These are phyloP conservation scores for Acacia melanoxylon DNA, from an alignment of 306 rosid species.

Conservation along the genomic window DNA sequence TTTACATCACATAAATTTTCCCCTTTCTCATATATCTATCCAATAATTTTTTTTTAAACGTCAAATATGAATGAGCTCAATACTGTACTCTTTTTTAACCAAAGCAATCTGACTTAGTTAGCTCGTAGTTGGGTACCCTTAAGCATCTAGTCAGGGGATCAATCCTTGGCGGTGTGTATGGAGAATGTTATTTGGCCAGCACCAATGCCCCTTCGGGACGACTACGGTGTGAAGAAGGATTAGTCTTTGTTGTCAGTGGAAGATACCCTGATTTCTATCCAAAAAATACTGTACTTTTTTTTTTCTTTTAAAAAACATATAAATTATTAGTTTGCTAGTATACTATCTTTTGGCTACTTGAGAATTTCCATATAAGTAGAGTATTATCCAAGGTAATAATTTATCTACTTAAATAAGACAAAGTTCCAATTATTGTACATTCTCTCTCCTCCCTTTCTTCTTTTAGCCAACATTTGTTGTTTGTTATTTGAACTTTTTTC, in stretches of 20 bases:
- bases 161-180: too few species aligned
- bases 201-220: too few species aligned
- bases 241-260: too few species aligned
- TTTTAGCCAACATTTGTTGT: conserved; percentile 19
- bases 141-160: too few species aligned
- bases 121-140: too few species aligned
- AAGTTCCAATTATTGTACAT: neutral
- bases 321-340: neutral
- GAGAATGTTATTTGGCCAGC: too few species aligned
- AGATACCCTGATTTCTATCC: too few species aligned
- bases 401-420: neutral
- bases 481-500: neutral
- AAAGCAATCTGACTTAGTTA: too few species aligned
- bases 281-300: neutral
- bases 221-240: too few species aligned
- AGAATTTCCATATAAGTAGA: neutral
- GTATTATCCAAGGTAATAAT: neutral
- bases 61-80: neutral
- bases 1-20: neutral
- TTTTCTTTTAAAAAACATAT: neutral
- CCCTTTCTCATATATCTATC: neutral
- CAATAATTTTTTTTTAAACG: neutral
- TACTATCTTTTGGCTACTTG: neutral
- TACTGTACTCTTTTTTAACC: neutral
- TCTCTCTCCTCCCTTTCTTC: conserved; percentile 8